A percentile compares a stretch with the other conserved stretches of the same genome.
phyloP scores from a whole-genome alignment of 2,329 filamentous ascomycete genomes.

The Hypoxylon sp. region DNA sequence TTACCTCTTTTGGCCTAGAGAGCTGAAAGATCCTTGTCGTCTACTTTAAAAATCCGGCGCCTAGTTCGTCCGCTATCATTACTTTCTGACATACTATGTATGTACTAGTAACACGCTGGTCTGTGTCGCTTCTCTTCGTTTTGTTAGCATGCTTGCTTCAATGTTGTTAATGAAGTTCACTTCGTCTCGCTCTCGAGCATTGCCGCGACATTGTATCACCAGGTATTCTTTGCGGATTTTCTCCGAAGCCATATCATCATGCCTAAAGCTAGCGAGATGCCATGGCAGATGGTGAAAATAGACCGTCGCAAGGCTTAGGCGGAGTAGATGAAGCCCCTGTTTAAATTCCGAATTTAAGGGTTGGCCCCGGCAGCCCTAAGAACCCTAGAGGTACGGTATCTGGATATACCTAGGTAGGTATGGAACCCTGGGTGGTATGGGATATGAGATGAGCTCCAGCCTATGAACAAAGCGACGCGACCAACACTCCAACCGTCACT shows the following conservation, averaged over 20 bases:
- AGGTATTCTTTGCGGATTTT: neutral
- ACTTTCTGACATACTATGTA: neutral
- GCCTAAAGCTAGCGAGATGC: neutral
- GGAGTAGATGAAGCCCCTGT: neutral
- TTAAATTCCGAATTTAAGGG: neutral
- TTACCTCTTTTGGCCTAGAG: neutral
- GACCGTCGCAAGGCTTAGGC: neutral
- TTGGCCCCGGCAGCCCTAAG: neutral
- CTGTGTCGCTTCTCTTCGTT: neutral
- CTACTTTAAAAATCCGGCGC: neutral
- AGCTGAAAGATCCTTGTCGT: conserved; percentile 7
- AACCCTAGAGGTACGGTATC: neutral
- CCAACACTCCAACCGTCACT: neutral
- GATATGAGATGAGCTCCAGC: neutral
- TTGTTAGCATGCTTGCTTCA: neutral
- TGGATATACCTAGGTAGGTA: no score
- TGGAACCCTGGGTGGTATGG: neutral
- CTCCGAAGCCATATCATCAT: neutral
- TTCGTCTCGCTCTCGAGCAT: neutral
- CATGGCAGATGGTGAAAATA: neutral
- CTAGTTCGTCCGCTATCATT: neutral
- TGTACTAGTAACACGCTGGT: no score
- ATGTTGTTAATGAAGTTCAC: neutral
- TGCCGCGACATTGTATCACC: neutral
- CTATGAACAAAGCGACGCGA: neutral